A percentile compares a stretch with the other conserved stretches of the same genome.
These are phyloP conservation scores for Alternaria sp. DNA, from an alignment of 2,329 filamentous ascomycete genomes.

Conservation along the genomic window DNA sequence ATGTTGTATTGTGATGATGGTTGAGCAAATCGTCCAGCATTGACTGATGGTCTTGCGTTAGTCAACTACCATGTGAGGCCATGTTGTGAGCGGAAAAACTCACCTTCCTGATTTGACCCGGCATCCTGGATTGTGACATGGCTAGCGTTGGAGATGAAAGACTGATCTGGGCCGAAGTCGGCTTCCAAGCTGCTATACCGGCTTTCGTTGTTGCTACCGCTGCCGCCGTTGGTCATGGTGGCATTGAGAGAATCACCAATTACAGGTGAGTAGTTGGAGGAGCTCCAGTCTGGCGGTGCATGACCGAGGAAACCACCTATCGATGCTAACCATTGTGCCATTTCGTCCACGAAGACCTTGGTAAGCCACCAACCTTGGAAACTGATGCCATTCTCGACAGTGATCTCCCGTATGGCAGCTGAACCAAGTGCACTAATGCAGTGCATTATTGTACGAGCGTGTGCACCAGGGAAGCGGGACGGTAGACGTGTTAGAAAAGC, in stretches of 20 bases:
- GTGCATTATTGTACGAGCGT: constrained; percentile 75
- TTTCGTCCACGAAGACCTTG: constrained; percentile 95
- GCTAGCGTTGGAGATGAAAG: constrained; percentile 42
- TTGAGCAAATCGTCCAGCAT: constrained; percentile 44
- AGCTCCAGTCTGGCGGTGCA: constrained; percentile 40
- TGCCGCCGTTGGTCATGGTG: constrained; percentile 44
- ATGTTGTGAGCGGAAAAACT: constrained; percentile 24
- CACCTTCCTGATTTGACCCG: constrained; percentile 40
- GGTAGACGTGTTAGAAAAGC: constrained; percentile 75
- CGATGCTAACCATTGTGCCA: constrained; percentile 88
- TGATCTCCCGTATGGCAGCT: constrained; percentile 81
- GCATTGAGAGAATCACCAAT: constrained; percentile 42
- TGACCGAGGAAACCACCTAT: constrained; percentile 84
- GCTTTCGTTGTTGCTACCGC: constrained; percentile 50
- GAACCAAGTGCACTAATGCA: constrained; percentile 79
- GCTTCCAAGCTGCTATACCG: constrained; percentile 50
- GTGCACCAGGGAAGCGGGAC: constrained; percentile 75
- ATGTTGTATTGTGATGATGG: constrained; percentile 40
- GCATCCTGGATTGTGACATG: constrained; percentile 35
- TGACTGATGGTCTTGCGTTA: constrained; percentile 48
- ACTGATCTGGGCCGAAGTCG: constrained; percentile 46
- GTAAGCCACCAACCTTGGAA: constrained; percentile 96
- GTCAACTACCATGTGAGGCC: constrained; percentile 37
- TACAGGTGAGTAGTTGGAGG: constrained; percentile 38
- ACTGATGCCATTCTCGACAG: constrained; percentile 77